phyloP scores from a whole-genome alignment of 2,329 filamentous ascomycete species.

The Chaetomiaceae sp. region DNA sequence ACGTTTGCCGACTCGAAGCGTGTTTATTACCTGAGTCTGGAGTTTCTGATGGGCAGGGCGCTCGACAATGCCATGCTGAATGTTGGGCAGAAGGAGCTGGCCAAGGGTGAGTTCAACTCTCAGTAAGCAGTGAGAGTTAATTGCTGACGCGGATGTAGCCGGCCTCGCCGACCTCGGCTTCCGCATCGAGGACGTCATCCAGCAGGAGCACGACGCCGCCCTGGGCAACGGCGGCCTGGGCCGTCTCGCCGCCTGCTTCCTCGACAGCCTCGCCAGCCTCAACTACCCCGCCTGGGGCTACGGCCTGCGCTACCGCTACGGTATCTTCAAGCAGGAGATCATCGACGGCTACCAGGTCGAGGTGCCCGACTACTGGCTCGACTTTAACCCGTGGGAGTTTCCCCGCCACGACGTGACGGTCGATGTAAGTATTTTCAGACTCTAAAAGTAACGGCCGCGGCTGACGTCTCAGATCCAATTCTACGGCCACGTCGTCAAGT shows the following conservation, averaged over 20 bases:
- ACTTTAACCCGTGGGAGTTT: conserved; percentile 99
- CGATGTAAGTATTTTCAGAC: conserved; percentile 54
- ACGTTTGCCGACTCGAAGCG: conserved; percentile 88
- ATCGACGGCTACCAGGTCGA: conserved; percentile 97
- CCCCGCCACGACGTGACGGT: conserved; percentile 92
- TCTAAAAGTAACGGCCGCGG: background rate
- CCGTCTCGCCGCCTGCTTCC: conserved; percentile 90
- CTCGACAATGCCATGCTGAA: conserved; percentile 99
- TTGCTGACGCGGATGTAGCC: conserved; percentile 44
- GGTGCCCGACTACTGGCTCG: conserved; percentile 97
- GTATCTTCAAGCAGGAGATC: conserved; percentile 99
- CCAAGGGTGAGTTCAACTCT: conserved; percentile 57
- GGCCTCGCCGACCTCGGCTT: conserved; percentile 88
- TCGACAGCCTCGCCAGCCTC: conserved; percentile 90
- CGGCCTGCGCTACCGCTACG: conserved; percentile 89
- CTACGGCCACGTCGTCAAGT: conserved; percentile 77
- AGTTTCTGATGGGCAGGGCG: conserved; percentile 95
- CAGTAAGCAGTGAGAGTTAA: background rate
- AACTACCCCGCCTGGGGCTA: conserved; percentile 98
- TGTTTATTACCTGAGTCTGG: conserved; percentile 93
- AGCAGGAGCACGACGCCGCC: conserved; percentile 92
- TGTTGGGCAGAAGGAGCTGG: conserved; percentile 78
- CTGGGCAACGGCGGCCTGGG: conserved; percentile 94
- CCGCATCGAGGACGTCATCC: conserved; percentile 91
- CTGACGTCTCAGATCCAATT: conserved; percentile 69